These are phyloP conservation scores for Passalora sequoiae DNA, from an alignment of 2,329 filamentous ascomycete species.

Conservation along the genomic window DNA sequence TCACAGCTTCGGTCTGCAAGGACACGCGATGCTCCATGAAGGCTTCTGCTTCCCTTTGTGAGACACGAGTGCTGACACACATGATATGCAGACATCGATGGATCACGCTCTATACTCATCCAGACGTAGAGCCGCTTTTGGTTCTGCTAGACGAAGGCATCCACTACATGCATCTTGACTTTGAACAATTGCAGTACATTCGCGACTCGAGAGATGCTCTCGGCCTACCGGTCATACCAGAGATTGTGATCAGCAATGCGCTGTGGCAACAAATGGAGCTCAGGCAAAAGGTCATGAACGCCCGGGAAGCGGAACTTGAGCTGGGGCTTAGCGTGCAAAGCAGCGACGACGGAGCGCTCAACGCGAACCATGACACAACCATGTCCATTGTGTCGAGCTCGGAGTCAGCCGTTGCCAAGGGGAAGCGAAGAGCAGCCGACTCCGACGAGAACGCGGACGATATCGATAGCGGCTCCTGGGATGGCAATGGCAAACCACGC, in stretches of 20 bases:
- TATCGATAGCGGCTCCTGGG: constrained; percentile 49
- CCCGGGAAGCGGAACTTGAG: constrained; percentile 48
- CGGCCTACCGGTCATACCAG: constrained; percentile 51
- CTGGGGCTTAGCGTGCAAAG: constrained; percentile 47
- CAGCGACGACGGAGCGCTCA: constrained; percentile 29
- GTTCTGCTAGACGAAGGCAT: constrained; percentile 56
- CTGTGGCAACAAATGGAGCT: constrained; percentile 56
- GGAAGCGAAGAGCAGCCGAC: constrained; percentile 39
- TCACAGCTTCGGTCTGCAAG: no score
- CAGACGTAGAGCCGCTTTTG: constrained; percentile 52
- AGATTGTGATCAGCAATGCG: constrained; percentile 52
- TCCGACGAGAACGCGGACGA: constrained; percentile 18
- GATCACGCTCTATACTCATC: constrained; percentile 49
- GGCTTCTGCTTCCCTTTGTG: no score
- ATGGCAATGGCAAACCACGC: constrained; percentile 49
- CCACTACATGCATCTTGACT: constrained; percentile 56
- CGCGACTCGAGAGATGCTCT: constrained; percentile 48
- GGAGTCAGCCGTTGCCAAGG: constrained; percentile 33
- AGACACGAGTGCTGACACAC: no score
- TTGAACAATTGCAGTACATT: constrained; percentile 55
- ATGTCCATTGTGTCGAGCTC: constrained; percentile 27
- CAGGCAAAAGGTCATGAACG: constrained; percentile 51
- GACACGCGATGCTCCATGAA: no score
- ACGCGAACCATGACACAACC: constrained; percentile 23
- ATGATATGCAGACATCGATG: no score